Evolutionary conservation across 208 protist species (phyloP), one percentile per base, ranked within the genome.

Genomic region (Angomonas ambiguus): DNA sequence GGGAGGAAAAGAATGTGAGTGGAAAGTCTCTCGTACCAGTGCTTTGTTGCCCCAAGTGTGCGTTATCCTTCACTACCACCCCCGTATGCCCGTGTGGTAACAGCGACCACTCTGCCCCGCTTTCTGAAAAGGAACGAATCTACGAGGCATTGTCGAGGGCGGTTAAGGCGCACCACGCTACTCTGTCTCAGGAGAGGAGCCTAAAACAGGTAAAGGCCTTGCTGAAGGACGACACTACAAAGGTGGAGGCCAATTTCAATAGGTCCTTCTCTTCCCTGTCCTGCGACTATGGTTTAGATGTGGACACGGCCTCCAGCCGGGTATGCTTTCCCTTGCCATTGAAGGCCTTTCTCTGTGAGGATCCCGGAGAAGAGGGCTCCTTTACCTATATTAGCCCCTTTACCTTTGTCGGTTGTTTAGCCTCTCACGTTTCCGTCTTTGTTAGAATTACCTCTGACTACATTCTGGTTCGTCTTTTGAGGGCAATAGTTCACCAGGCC

Each of bases 361-460:
- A 53, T 13, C 8, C 8, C 3, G 45, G 16, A 53, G 45, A 53
- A n/a, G 24, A 20, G 2, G 49, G 25, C 33, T 6, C 32, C 31
- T 51, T 20, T 5, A 49, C 58, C 20, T 22, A 45, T 4, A 48
- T 5, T 22, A 45, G n/a, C 20, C 58, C 58, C 6, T 90, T 93
- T 72, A 72, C 82, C 20, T 89, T 76, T 63, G 64, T 67, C 61
- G 67, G 69, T n/a, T 31, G 51, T 42, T 55, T 83, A 34, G 42
- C 57, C 28, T 79, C 87, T 0, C 79, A 68, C 38, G 74, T 90
- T 11, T 82, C 87, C 28, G 65, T 87, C 31, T 69, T 66, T 0
- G 18, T 83, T 3, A 68, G 38, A 4, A 53, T 65, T 25, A 75
- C 51, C 1, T 60, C 68, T 28, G 62, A 71, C 27, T 30, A 31